Evolutionary conservation across 495 filamentous ascomycete genomes (phyloP).

Genomic region (Penicillium turbatum): DNA sequence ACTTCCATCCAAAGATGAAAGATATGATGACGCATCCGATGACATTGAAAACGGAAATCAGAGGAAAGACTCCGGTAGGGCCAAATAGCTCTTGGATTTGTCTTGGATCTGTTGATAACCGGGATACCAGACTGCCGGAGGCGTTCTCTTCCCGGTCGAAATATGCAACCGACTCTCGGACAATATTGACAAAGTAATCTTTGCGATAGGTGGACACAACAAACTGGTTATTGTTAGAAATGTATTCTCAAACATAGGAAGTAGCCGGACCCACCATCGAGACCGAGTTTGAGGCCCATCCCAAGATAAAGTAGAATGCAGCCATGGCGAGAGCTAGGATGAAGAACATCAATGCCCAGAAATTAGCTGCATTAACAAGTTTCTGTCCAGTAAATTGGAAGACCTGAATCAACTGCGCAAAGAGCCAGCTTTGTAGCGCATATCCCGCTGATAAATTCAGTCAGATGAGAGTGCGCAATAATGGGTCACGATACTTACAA

Average conservation of each 20-base stretch:
- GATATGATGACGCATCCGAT: conserved; percentile 53
- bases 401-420: conserved; percentile 28
- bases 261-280: conserved; percentile 18
- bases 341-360: conserved; percentile 67
- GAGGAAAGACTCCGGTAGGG: conserved; percentile 24
- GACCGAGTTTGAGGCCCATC: conserved; percentile 47
- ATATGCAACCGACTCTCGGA: conserved; percentile 53
- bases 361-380: conserved; percentile 37
- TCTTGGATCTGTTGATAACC: conserved; percentile 54
- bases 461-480: background rate
- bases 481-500: background rate
- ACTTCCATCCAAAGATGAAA: conserved; percentile 59
- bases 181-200: conserved; percentile 57
- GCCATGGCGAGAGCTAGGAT: conserved; percentile 49
- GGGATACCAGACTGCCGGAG: conserved; percentile 46
- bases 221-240: conserved; percentile 5
- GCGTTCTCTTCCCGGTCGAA: conserved; percentile 51
- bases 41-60: conserved; percentile 45
- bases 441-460: background rate
- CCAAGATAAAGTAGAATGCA: conserved; percentile 49
- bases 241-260: too few species aligned
- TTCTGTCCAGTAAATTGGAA: conserved; percentile 33
- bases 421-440: conserved; percentile 35
- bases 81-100: conserved; percentile 61
- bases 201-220: conserved; percentile 41